phyloP scores from a whole-genome alignment of 495 filamentous ascomycete species.

The Terfezia claveryi region DNA sequence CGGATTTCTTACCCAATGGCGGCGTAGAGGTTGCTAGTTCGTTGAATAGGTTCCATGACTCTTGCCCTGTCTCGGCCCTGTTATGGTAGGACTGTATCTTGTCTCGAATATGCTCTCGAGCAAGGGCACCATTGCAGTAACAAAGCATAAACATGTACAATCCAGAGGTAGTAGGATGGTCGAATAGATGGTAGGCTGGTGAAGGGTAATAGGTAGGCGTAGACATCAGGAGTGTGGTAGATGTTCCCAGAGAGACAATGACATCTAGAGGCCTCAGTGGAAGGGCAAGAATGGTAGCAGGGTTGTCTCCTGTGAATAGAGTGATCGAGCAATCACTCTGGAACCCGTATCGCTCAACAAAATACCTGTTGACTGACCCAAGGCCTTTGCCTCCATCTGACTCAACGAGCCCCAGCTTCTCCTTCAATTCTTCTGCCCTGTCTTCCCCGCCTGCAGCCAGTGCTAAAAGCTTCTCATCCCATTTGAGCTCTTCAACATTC shows the following conservation, averaged over 20 bases:
- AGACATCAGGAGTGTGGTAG: conserved; percentile 91
- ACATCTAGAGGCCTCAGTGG: conserved; percentile 70
- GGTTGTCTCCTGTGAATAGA: conserved; percentile 89
- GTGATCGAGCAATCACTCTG: conserved; percentile 43
- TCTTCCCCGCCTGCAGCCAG: conserved; percentile 47
- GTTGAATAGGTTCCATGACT: conserved; percentile 60
- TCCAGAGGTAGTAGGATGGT: conserved; percentile 60
- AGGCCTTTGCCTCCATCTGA: conserved; percentile 60
- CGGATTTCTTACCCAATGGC: conserved; percentile 36
- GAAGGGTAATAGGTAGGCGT: conserved; percentile 77
- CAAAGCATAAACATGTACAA: conserved; percentile 99
- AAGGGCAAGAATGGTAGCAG: conserved; percentile 75
- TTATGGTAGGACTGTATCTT: conserved; percentile 28
- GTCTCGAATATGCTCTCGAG: conserved; percentile 73
- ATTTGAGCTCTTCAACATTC: conserved; percentile 56
- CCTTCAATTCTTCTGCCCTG: conserved; percentile 41
- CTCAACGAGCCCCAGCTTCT: conserved; percentile 60
- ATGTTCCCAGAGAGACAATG: conserved; percentile 84
- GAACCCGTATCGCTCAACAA: conserved; percentile 58
- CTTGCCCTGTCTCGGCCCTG: conserved; percentile 19
- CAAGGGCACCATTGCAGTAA: conserved; percentile 93
- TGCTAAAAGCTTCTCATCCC: conserved; percentile 49
- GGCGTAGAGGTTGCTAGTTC: conserved; percentile 36
- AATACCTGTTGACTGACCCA: conserved; percentile 54
- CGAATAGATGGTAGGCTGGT: conserved; percentile 71